phyloP scores from a whole-genome alignment of 331 rosid genomes.

The Telfairia occidentalis region DNA sequence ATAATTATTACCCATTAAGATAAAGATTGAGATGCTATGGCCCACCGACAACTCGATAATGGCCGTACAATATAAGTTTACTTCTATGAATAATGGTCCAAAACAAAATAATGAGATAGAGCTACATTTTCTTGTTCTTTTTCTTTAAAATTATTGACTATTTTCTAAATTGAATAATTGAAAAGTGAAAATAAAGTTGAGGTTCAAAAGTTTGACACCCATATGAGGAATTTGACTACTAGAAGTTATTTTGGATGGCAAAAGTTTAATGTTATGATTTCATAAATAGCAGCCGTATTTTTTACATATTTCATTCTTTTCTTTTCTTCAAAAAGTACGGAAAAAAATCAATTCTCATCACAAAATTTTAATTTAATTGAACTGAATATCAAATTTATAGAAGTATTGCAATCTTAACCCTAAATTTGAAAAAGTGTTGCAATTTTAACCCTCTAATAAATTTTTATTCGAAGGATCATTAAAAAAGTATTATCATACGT shows the following conservation, averaged over 20 bases:
- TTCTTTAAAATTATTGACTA: neutral
- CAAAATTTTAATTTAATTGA: no score
- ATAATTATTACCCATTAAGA: constrained; percentile 1
- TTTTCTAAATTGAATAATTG: neutral
- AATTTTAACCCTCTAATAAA: no score
- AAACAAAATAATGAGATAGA: constrained; percentile 8
- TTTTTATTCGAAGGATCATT: no score
- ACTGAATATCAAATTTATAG: no score
- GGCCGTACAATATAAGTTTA: constrained; percentile 33
- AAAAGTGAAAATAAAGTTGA: neutral
- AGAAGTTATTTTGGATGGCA: neutral
- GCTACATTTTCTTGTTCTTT: neutral
- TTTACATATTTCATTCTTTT: no score
- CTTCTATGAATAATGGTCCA: constrained; percentile 28
- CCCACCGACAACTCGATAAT: constrained; percentile 55
- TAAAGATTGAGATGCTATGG: constrained; percentile 23
- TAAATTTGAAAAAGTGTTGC: no score
- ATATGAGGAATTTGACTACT: neutral
- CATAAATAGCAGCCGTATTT: neutral
- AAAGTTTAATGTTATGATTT: neutral
- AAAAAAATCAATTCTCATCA: no score
- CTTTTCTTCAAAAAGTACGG: no score
- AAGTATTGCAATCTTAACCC: no score
- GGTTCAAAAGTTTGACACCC: neutral
- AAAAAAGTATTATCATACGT: no score